These are phyloP conservation scores for Peronospora farinosa DNA, from an alignment of 352 stramenopile species.

Conservation along the genomic window DNA sequence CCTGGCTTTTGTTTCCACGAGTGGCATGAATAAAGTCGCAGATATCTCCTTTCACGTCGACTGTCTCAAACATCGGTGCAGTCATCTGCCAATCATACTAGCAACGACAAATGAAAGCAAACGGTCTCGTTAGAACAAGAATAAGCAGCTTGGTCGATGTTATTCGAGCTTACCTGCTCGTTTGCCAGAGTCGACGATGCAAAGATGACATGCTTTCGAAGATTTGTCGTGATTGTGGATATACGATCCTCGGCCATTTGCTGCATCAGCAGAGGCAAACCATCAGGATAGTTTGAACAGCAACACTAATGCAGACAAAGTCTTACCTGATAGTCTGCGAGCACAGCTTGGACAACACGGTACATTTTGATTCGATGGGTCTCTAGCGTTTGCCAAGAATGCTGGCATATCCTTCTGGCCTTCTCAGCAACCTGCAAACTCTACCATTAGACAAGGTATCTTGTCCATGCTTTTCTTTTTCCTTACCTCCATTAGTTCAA, in stretches of 20 bases:
- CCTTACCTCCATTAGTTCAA: slow-evolving; percentile 53
- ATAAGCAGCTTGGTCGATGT: neutral
- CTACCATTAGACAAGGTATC: neutral
- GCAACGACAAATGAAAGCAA: slow-evolving; percentile 2
- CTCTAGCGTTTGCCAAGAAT: slow-evolving; percentile 58
- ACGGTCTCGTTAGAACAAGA: neutral
- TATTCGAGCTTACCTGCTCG: slow-evolving; percentile 45
- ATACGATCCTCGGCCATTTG: slow-evolving; percentile 76
- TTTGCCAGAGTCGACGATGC: slow-evolving; percentile 76
- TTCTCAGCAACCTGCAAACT: slow-evolving; percentile 46
- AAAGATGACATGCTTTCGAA: slow-evolving; percentile 82
- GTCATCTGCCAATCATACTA: slow-evolving; percentile 86
- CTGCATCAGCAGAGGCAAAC: slow-evolving; percentile 19
- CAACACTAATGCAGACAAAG: neutral
- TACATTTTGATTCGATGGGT: slow-evolving; percentile 63
- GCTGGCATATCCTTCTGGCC: slow-evolving; percentile 51
- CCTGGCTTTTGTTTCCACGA: slow-evolving; percentile 7
- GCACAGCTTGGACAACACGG: slow-evolving; percentile 52
- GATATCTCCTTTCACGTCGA: slow-evolving; percentile 66
- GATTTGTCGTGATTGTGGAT: slow-evolving; percentile 57
- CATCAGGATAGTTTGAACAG: neutral
- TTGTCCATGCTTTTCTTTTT: neutral
- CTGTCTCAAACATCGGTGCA: slow-evolving; percentile 58
- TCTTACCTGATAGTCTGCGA: slow-evolving; percentile 75
- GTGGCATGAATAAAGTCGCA: slow-evolving; percentile 51